phyloP scores from a whole-genome alignment of 2,329 filamentous ascomycete species.

The Davidsoniella neocaledoniae region DNA sequence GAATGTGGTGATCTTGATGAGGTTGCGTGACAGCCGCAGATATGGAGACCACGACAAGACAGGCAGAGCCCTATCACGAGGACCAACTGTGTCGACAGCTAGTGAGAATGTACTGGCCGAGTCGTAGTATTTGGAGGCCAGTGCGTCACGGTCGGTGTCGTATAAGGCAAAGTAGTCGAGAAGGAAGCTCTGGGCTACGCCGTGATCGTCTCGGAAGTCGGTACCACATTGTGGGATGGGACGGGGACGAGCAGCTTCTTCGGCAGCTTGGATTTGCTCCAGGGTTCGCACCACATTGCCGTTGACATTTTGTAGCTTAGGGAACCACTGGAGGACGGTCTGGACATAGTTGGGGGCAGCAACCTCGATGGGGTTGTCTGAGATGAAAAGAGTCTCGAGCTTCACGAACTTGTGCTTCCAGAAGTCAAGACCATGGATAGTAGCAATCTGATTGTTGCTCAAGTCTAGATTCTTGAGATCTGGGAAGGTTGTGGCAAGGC shows the following conservation, averaged over 20 bases:
- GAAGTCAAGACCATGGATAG: slow-evolving; percentile 46
- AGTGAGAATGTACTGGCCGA: slow-evolving; percentile 58
- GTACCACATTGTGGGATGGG: slow-evolving; percentile 46
- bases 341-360: slow-evolving; percentile 42
- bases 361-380: slow-evolving; percentile 55
- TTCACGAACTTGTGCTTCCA: slow-evolving; percentile 69
- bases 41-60: slow-evolving; percentile 55
- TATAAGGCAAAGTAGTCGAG: slow-evolving; percentile 57
- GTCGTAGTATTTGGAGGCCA: slow-evolving; percentile 59
- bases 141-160: slow-evolving; percentile 49
- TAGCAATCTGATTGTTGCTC: slow-evolving; percentile 63
- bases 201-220: slow-evolving; percentile 56
- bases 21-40: slow-evolving; percentile 61
- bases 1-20: slow-evolving; percentile 48
- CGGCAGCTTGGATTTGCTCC: slow-evolving; percentile 45
- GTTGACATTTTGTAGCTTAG: slow-evolving; percentile 62
- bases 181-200: slow-evolving; percentile 61
- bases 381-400: slow-evolving; percentile 66
- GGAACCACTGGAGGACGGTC: slow-evolving; percentile 68
- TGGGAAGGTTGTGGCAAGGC: slow-evolving; percentile 63
- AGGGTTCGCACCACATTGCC: slow-evolving; percentile 55
- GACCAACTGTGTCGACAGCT: slow-evolving; percentile 47
- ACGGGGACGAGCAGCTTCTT: slow-evolving; percentile 32
- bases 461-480: slow-evolving; percentile 79
- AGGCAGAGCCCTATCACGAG: slow-evolving; percentile 27